Conservation (phyloP, 257 asterid species). For the Jacaranda mimosifolia region DNA sequence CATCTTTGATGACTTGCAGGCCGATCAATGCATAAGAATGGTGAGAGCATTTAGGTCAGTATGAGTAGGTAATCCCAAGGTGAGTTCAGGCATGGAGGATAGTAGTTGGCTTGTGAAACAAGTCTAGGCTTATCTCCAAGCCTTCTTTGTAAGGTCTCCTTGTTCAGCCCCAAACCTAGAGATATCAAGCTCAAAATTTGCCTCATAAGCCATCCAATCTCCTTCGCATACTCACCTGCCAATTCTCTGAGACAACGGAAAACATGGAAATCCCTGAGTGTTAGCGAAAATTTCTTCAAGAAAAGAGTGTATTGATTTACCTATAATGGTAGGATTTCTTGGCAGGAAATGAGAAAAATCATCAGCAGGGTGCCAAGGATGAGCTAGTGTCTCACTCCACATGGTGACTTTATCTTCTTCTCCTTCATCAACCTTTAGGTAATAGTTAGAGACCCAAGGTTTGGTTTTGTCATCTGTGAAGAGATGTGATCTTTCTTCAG, state of each 20-base stretch:
- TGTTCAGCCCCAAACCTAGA: conserved; percentile 10
- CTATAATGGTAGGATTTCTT: conserved; percentile 16
- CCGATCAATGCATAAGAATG: conserved; percentile 4
- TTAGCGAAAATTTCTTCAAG: not conserved
- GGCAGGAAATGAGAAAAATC: conserved; percentile 18
- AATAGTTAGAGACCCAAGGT: not conserved
- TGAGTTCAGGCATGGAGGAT: conserved; percentile 24
- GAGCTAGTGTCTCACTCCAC: conserved; percentile 10
- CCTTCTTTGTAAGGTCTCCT: not conserved
- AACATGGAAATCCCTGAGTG: not conserved
- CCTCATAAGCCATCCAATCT: conserved; percentile 18
- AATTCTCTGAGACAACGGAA: not conserved
- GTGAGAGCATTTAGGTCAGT: conserved; percentile 8
- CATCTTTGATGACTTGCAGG: conserved; percentile 1
- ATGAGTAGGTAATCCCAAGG: conserved; percentile 1
- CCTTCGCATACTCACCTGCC: conserved; percentile 10
- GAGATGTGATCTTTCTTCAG: conserved; percentile 15
- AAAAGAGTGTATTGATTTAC: not conserved
- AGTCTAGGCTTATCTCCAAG: not conserved
- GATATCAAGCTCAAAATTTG: conserved; percentile 21
- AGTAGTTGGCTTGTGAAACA: conserved; percentile 4
- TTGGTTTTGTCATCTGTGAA: conserved; percentile 4
- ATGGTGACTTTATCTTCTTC: not conserved
- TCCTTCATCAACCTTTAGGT: not conserved
- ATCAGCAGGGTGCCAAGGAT: conserved; percentile 14